A percentile compares a stretch with the other conserved stretches of the same genome.
phyloP scores from a whole-genome alignment of 176 grass and related monocot species.

The Carex parvula region DNA sequence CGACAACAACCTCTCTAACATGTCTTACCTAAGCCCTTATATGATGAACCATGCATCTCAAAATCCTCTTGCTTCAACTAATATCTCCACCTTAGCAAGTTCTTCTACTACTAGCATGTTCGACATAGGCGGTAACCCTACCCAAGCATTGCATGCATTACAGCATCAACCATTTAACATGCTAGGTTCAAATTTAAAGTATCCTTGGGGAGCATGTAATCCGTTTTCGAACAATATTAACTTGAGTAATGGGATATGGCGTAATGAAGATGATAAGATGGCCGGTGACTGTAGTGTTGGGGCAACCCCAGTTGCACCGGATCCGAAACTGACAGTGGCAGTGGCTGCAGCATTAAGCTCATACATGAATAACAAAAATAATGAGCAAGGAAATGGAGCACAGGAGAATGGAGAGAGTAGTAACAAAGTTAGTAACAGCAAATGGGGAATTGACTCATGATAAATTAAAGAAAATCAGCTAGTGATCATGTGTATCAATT shows the following conservation, averaged over 20 bases:
- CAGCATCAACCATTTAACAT: constrained; percentile 24
- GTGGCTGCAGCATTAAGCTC: constrained; percentile 41
- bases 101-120: constrained; percentile 17
- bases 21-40: constrained; percentile 65
- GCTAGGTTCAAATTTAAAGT: constrained; percentile 28
- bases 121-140: not conserved
- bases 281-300: constrained; percentile 13
- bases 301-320: constrained; percentile 19
- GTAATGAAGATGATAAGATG: constrained; percentile 19
- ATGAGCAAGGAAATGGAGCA: constrained; percentile 8
- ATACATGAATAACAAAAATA: constrained; percentile 46
- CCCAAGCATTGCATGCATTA: not conserved
- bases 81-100: constrained; percentile 27
- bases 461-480: constrained; percentile 23
- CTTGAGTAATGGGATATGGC: constrained; percentile 45
- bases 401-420: constrained; percentile 63
- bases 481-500: constrained; percentile 18
- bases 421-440: constrained; percentile 39
- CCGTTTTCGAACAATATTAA: not conserved
- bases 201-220: constrained; percentile 37
- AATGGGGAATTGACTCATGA: constrained; percentile 31
- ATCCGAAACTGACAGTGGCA: constrained; percentile 41
- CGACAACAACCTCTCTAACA: constrained; percentile 24
- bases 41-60: constrained; percentile 44
- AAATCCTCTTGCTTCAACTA: constrained; percentile 1